Base-by-base conservation (phyloP, 2,329 filamentous ascomycete genomes). In the Monilinia aucupariae region DNA sequence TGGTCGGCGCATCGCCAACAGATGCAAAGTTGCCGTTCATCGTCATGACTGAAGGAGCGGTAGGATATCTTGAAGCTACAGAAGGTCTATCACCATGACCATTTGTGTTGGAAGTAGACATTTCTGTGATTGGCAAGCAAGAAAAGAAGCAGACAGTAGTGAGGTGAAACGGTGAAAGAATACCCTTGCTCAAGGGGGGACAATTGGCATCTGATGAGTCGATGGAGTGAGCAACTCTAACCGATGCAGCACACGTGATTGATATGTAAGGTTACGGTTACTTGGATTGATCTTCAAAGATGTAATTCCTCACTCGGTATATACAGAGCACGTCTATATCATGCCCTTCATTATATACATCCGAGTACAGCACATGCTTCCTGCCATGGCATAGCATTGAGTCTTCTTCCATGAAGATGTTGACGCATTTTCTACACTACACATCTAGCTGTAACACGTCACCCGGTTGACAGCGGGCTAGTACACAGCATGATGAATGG, bases 11-110 rank as follows among this genome's bases (percentile, higher is more conserved):
- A 65, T 86, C 82, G 79, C 88, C 88, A 75, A 90, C 85, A 62
- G 84, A 81, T 71, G 89, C 87, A 77, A 93, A 92, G 76, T 93
- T 89, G 75, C 88, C 87, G 78, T 94, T 96, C 85, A 91, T 87
- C 68, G 72, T 72, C 71, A 74, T 72, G 15, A 72, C 61, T 55
- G 71, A 68, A 37, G 73, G 72, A 13, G 73, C 73, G 12, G 73
- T 73, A 60, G 69, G 68, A 59, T 59, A 67, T 71, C 71, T 67
- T 41, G 71, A 68, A 64, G 66, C 69, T 62, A 66, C 67, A 41
- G 70, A 70, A 47, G 72, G 72, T 54, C 72, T 65, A 54, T 67
- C 61, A 56, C 68, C 66, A 59, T 66, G 66, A 45, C 65, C 66
- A 62, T 71, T 69, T 58, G 66, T 67, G 27, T 68, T 53, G 32